These are phyloP conservation scores for Xylaria digitata DNA, from an alignment of 2,329 filamentous ascomycete species.

Conservation along the genomic window DNA sequence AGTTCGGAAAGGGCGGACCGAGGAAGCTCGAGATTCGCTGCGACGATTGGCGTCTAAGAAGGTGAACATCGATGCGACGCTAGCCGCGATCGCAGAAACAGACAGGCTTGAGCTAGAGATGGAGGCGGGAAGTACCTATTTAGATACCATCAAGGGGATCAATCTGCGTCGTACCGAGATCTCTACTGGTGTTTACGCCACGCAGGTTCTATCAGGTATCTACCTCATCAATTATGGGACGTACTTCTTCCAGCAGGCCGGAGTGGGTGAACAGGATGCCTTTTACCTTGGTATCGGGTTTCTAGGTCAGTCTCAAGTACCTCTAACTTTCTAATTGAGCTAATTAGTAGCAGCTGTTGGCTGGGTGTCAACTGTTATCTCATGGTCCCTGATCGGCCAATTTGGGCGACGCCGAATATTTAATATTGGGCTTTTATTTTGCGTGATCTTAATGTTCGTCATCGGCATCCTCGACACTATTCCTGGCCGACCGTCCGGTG, in stretches of 20 bases:
- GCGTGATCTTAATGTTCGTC: slow-evolving; percentile 59
- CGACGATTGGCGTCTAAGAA: slow-evolving; percentile 58
- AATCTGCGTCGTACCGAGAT: slow-evolving; percentile 67
- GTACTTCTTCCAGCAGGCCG: slow-evolving; percentile 69
- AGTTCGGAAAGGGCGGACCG: slow-evolving; percentile 55
- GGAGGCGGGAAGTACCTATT: slow-evolving; percentile 61
- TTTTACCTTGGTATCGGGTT: slow-evolving; percentile 68
- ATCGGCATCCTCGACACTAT: slow-evolving; percentile 61
- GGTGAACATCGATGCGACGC: slow-evolving; percentile 59
- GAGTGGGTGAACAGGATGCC: slow-evolving; percentile 59
- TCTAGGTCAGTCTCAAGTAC: slow-evolving; percentile 48
- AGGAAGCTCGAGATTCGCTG: slow-evolving; percentile 56
- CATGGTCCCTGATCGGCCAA: slow-evolving; percentile 62
- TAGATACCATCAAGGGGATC: slow-evolving; percentile 62
- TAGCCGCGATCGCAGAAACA: slow-evolving; percentile 69
- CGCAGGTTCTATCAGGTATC: slow-evolving; percentile 72
- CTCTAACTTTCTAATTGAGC: slow-evolving; percentile 6
- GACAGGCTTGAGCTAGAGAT: slow-evolving; percentile 66
- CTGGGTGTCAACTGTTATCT: slow-evolving; percentile 64
- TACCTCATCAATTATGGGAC: slow-evolving; percentile 74
- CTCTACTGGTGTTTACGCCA: slow-evolving; percentile 70
- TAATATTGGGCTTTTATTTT: slow-evolving; percentile 57
- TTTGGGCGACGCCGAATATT: slow-evolving; percentile 66
- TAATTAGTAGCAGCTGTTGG: slow-evolving; percentile 55
- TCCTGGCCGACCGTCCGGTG: slow-evolving; percentile 53